Percentiles rank a stretch among this genome's conserved stretches.
Evolutionary conservation across 2,329 filamentous ascomycete genomes (phyloP).

Genomic region (Aspergillus ibericus): DNA sequence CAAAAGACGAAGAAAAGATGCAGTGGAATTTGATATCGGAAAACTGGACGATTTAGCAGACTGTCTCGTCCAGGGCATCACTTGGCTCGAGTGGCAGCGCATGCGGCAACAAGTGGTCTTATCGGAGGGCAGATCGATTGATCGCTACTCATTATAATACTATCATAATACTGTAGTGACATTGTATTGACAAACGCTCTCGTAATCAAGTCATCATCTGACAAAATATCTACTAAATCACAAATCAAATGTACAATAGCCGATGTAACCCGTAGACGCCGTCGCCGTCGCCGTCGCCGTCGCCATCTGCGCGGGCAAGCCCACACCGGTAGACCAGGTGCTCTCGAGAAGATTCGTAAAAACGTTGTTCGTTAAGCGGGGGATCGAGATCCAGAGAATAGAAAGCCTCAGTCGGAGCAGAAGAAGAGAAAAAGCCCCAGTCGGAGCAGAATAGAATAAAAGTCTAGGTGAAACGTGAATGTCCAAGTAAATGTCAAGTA

Average conservation of each 20-base stretch:
- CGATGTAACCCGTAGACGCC: background rate
- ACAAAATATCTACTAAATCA: constrained; percentile 2
- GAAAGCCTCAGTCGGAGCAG: constrained; percentile 6
- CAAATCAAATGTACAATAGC: constrained; percentile 4
- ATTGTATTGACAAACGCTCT: constrained; percentile 11
- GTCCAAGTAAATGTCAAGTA: too few relatives aligned
- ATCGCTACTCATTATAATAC: too few relatives aligned
- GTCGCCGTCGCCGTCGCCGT: background rate
- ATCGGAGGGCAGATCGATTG: background rate
- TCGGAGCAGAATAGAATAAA: constrained; percentile 14
- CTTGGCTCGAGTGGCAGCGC: constrained; percentile 72
- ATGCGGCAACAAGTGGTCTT: constrained; percentile 30
- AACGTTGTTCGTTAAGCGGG: constrained; percentile 16
- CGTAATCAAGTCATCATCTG: constrained; percentile 11
- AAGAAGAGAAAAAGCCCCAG: constrained; percentile 10
- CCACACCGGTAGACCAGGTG: constrained; percentile 7
- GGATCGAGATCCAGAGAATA: constrained; percentile 6
- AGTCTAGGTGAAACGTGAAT: constrained; percentile 10
- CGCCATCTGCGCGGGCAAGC: background rate
- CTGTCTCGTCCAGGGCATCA: constrained; percentile 72
- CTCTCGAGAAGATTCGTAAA: background rate
- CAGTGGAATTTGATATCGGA: constrained; percentile 22
- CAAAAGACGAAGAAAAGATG: constrained; percentile 5
- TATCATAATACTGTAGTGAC: background rate
- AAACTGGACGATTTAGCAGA: constrained; percentile 84